A percentile compares a stretch with the other conserved stretches of the same genome.
Evolutionary conservation across 176 grass and related monocot genomes (phyloP).

Genomic region (maize (Zea mays)): Zm-B73-REFERENCE-NAM-5.0 NC_050102.1:163076501-163077000

Average conservation of each 20-base stretch:
- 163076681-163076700: conserved; percentile 56
- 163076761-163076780: conserved; percentile 71
- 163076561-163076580: conserved; percentile 60
- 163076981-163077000: conserved; percentile 73
- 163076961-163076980: conserved; percentile 93
- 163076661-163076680: conserved; percentile 91
- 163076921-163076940: conserved; percentile 72
- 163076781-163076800: conserved; percentile 64
- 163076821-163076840: conserved; percentile 71
- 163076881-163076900: conserved; percentile 89
- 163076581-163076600: conserved; percentile 52
- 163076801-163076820: conserved; percentile 66
- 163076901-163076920: conserved; percentile 79
- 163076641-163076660: conserved; percentile 77
- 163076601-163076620: conserved; percentile 51
- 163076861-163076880: conserved; percentile 80
- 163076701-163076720: conserved; percentile 78
- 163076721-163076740: conserved; percentile 88
- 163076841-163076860: conserved; percentile 80
- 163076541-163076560: conserved; percentile 75
- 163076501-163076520: conserved; percentile 78
- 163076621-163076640: conserved; percentile 84
- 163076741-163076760: conserved; percentile 67
- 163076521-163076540: conserved; percentile 77
- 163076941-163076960: conserved; percentile 64